Evolutionary conservation across 208 protist genomes (phyloP).

Genomic region (Plasmodiophora brassicae): DNA sequence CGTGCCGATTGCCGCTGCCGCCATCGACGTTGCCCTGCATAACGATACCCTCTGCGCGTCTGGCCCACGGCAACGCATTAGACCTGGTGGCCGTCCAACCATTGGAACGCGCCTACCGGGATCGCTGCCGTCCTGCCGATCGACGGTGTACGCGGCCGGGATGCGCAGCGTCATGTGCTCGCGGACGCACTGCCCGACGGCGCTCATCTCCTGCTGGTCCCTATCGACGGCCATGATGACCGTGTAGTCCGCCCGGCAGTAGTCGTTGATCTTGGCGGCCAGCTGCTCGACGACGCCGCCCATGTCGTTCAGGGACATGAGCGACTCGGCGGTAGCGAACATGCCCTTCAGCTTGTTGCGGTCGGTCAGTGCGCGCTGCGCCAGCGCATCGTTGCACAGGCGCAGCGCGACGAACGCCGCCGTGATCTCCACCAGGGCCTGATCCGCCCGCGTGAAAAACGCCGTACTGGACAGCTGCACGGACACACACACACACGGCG

Average conservation of each 20-base stretch:
- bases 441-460: neutral
- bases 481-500: neutral
- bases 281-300: neutral
- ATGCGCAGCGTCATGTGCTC: neutral
- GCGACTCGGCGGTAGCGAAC: slow-evolving; percentile 18
- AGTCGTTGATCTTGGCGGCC: neutral
- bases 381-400: neutral
- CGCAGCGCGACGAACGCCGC: neutral
- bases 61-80: neutral
- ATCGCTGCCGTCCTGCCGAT: neutral
- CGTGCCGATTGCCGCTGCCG: neutral
- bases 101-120: neutral
- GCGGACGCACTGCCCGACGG: neutral
- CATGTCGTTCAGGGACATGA: neutral
- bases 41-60: neutral
- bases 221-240: slow-evolving; percentile 10
- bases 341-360: neutral
- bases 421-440: neutral
- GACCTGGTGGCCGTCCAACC: neutral
- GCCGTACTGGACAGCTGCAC: neutral
- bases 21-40: neutral
- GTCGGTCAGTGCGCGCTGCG: neutral
- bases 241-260: neutral
- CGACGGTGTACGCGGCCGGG: neutral
- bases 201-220: neutral